A percentile compares a stretch with the other conserved stretches of the same genome.
Evolutionary conservation across 805 yeast species (phyloP).

Genomic region (Wickerhamiella australiensis): DNA sequence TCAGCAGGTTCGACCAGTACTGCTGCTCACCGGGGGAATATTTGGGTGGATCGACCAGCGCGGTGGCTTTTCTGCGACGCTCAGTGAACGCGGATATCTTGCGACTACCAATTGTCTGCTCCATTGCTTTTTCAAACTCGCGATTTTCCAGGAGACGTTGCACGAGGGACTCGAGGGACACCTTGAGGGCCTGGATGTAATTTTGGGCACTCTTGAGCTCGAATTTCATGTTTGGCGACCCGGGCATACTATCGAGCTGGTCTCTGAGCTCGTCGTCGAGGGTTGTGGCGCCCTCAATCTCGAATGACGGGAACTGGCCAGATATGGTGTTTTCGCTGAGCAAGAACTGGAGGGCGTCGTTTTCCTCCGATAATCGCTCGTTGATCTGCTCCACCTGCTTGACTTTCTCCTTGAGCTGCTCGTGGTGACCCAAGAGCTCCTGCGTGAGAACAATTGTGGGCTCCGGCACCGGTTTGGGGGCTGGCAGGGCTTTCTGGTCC

Average conservation of each 20-base stretch:
- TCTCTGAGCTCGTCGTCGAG: constrained; percentile 15
- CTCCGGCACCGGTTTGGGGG: not conserved
- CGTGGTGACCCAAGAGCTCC: constrained; percentile 25
- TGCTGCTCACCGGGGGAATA: not conserved
- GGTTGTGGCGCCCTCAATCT: constrained; percentile 5
- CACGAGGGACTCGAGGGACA: constrained; percentile 28
- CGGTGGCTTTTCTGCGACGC: constrained; percentile 14
- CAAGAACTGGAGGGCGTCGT: constrained; percentile 27
- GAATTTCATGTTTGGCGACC: constrained; percentile 20
- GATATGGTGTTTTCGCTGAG: constrained; percentile 27
- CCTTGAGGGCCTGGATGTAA: constrained; percentile 26
- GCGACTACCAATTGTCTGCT: constrained; percentile 19
- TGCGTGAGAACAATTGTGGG: constrained; percentile 20
- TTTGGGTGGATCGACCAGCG: not conserved
- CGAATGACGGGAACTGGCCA: constrained; percentile 14
- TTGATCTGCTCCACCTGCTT: constrained; percentile 46
- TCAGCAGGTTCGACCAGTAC: not conserved
- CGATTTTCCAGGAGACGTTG: constrained; percentile 26
- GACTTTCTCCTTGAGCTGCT: constrained; percentile 29
- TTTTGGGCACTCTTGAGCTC: constrained; percentile 24
- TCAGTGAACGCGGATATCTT: constrained; percentile 16
- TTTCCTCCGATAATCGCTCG: constrained; percentile 33
- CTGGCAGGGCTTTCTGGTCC: constrained; percentile 7
- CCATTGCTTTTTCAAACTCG: constrained; percentile 24
- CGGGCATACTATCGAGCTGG: constrained; percentile 2